These are phyloP conservation scores for Fusarium graminum DNA, from an alignment of 2,329 filamentous ascomycete species.

Conservation along the genomic window DNA sequence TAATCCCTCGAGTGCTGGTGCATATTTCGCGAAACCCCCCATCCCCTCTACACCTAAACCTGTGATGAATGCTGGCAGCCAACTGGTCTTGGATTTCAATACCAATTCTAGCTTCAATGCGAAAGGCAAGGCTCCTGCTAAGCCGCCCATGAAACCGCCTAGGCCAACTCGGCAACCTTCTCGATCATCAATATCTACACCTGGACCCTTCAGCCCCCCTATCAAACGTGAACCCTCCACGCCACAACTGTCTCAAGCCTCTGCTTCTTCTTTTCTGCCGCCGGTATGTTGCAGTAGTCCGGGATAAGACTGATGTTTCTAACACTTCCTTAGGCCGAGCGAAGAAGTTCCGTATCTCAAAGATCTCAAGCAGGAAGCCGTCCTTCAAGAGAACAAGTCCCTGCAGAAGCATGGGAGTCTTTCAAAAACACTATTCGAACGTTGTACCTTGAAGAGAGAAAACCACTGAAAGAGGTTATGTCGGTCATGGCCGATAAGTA, in stretches of 20 bases:
- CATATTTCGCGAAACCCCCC: slow-evolving; percentile 55
- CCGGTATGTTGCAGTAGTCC: slow-evolving; percentile 45
- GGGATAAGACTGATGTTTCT: slow-evolving; percentile 2
- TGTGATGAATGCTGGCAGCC: slow-evolving; percentile 52
- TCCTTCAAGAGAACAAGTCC: slow-evolving; percentile 59
- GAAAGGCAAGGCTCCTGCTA: slow-evolving; percentile 54
- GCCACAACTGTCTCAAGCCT: slow-evolving; percentile 46
- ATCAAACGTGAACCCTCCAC: slow-evolving; percentile 52
- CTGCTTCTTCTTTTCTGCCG: slow-evolving; percentile 44
- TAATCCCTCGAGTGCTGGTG: slow-evolving; percentile 40
- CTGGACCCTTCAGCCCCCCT: slow-evolving; percentile 44
- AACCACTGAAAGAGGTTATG: slow-evolving; percentile 67
- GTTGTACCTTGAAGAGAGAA: slow-evolving; percentile 63
- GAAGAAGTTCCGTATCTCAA: slow-evolving; percentile 49
- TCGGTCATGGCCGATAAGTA: slow-evolving; percentile 63
- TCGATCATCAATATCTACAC: slow-evolving; percentile 41
- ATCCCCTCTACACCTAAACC: slow-evolving; percentile 58
- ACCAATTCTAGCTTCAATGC: slow-evolving; percentile 49
- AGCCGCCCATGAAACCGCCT: slow-evolving; percentile 50
- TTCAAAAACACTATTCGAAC: slow-evolving; percentile 61
- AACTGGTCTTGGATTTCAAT: slow-evolving; percentile 56
- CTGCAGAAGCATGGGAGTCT: slow-evolving; percentile 62
- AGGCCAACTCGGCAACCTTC: slow-evolving; percentile 47
- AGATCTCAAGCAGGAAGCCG: slow-evolving; percentile 53
- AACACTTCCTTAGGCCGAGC: slow-evolving; percentile 44